Conservation (phyloP, 345 rosid species). For the Durio zibethinus region DNA sequence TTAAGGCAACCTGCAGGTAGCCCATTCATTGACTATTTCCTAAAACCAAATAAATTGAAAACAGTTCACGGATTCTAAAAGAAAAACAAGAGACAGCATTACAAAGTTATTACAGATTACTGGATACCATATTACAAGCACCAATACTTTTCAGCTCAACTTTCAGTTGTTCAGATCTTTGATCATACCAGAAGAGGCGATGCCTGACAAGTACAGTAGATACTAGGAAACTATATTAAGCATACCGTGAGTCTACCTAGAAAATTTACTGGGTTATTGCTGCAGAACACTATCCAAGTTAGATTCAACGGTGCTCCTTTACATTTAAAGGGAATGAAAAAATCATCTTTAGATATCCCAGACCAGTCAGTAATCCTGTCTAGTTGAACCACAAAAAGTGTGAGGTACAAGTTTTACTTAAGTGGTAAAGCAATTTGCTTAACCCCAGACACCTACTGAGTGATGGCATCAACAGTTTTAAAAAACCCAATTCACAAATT, state of each 20-base stretch:
- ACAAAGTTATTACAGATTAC: neutral
- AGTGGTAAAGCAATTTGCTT: neutral
- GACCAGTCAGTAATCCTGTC: neutral
- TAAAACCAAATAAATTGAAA: neutral
- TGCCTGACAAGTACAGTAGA: neutral
- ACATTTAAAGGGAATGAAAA: neutral
- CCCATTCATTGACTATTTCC: neutral
- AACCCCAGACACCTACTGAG: neutral
- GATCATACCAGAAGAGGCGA: neutral
- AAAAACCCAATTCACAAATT: neutral
- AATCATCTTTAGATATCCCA: neutral
- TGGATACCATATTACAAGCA: neutral
- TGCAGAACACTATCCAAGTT: neutral
- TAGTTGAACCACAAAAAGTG: neutral
- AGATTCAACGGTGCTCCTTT: neutral
- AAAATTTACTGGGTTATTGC: neutral
- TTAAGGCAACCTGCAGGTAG: neutral
- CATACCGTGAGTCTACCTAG: neutral
- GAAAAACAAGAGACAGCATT: neutral
- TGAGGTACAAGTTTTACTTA: neutral
- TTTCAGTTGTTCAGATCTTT: conserved; percentile 3
- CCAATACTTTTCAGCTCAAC: neutral
- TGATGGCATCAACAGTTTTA: neutral
- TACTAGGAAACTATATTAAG: neutral
- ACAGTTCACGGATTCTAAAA: neutral